Conservation (phyloP, 148 eudicot genomes). For the Bassia scoparia region DNA sequence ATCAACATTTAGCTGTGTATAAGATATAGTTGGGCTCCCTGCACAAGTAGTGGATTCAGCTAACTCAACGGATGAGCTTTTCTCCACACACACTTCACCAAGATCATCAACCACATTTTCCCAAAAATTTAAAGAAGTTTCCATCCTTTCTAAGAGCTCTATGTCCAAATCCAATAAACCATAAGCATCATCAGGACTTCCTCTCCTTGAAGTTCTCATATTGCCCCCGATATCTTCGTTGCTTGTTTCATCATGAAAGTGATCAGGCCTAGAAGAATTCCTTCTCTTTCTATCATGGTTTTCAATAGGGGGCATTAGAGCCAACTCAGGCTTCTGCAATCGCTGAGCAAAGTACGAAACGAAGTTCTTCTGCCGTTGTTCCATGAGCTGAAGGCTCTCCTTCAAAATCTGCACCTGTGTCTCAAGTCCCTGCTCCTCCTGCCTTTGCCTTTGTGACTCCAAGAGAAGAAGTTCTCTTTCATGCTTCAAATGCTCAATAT, state of each 20-base stretch:
- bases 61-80: constrained; percentile 40
- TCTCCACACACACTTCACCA: constrained; percentile 21
- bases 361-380: constrained; percentile 42
- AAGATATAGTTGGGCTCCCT: constrained; percentile 57
- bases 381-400: constrained; percentile 45
- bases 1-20: constrained; percentile 57
- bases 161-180: constrained; percentile 41
- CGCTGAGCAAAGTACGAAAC: constrained; percentile 43
- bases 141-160: constrained; percentile 52
- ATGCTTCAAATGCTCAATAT: constrained; percentile 49
- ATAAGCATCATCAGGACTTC: constrained; percentile 34
- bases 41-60: constrained; percentile 51
- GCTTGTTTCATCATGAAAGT: constrained; percentile 34
- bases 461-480: constrained; percentile 46
- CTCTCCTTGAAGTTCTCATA: constrained; percentile 28
- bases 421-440: constrained; percentile 45
- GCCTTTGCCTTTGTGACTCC: constrained; percentile 48
- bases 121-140: constrained; percentile 60
- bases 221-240: constrained; percentile 28
- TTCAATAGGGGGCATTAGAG: constrained; percentile 42
- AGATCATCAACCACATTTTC: constrained; percentile 46
- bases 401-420: constrained; percentile 38
- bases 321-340: constrained; percentile 51
- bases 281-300: constrained; percentile 72
- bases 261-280: constrained; percentile 35